phyloP scores from a whole-genome alignment of 2,329 filamentous ascomycete genomes.

The Pestalotiopsis sp. region DNA sequence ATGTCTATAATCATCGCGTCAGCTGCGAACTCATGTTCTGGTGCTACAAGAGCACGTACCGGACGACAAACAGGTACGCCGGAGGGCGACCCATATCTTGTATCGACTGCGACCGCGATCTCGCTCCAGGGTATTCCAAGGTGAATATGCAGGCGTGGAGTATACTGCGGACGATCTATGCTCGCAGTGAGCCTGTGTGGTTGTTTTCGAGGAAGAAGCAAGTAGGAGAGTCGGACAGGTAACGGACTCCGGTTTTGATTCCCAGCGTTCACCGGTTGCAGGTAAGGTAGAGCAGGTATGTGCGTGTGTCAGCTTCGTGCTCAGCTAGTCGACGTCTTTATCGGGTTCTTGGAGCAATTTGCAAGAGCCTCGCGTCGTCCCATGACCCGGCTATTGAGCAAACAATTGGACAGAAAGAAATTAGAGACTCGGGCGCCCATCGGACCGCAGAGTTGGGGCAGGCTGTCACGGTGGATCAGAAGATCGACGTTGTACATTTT shows the following conservation, averaged over 20 bases:
- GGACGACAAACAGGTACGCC: slow-evolving; percentile 53
- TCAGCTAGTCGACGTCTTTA: background rate
- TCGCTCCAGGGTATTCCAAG: background rate
- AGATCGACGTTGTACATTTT: slow-evolving; percentile 3
- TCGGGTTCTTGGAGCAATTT: background rate
- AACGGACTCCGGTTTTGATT: background rate
- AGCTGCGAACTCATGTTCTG: background rate
- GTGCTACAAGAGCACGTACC: slow-evolving; percentile 34
- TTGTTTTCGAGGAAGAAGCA: background rate
- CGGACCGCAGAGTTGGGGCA: background rate
- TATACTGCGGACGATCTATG: background rate
- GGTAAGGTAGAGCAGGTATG: background rate
- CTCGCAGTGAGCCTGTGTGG: background rate
- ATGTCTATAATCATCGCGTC: slow-evolving; percentile 59
- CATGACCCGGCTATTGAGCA: background rate
- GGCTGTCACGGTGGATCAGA: slow-evolving; percentile 2
- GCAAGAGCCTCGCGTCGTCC: background rate
- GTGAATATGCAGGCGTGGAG: background rate
- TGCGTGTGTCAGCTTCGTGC: background rate
- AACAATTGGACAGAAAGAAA: background rate
- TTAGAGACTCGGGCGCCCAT: background rate
- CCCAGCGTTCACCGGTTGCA: background rate
- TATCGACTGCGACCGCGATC: background rate
- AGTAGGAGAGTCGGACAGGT: background rate
- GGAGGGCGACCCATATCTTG: slow-evolving; percentile 47